Conservation (phyloP, 139 green algal genomes). For the Penium margaritaceum region DNA sequence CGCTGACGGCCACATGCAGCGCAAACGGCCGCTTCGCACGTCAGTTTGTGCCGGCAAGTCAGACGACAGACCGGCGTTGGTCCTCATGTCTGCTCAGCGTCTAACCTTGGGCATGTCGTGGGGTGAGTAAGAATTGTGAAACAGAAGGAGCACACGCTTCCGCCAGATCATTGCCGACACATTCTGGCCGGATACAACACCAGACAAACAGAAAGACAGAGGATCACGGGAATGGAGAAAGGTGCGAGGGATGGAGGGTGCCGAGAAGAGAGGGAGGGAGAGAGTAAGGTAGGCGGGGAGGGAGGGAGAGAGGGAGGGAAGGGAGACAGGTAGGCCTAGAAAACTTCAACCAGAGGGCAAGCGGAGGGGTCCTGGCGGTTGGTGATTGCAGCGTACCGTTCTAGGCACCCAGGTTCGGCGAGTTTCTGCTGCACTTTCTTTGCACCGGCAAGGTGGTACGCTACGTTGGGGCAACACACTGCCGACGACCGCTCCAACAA, state of each 20-base stretch:
- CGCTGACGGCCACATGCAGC: too few relatives aligned
- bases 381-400: slow-evolving; percentile 44
- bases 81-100: too few relatives aligned
- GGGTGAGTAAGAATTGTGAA: too few relatives aligned
- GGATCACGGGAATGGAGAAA: not conserved
- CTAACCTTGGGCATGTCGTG: too few relatives aligned
- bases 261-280: slow-evolving; percentile 1
- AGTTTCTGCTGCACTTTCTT: slow-evolving; percentile 94
- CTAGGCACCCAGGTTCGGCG: slow-evolving; percentile 57
- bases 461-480: slow-evolving; percentile 76
- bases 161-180: too few relatives aligned
- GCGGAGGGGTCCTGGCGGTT: not conserved
- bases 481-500: slow-evolving; percentile 71
- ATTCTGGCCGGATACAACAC: too few relatives aligned
- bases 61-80: too few relatives aligned
- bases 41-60: too few relatives aligned
- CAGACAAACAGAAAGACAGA: too few relatives aligned
- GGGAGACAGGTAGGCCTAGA: slow-evolving; percentile 1
- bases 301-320: slow-evolving; percentile 5
- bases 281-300: not conserved
- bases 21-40: too few relatives aligned
- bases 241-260: not conserved
- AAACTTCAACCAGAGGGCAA: slow-evolving; percentile 2
- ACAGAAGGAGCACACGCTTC: too few relatives aligned
- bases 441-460: slow-evolving; percentile 81